Evolutionary conservation across 2,329 filamentous ascomycete species (phyloP).

Genomic region (Pseudocercospora crystallina): DNA sequence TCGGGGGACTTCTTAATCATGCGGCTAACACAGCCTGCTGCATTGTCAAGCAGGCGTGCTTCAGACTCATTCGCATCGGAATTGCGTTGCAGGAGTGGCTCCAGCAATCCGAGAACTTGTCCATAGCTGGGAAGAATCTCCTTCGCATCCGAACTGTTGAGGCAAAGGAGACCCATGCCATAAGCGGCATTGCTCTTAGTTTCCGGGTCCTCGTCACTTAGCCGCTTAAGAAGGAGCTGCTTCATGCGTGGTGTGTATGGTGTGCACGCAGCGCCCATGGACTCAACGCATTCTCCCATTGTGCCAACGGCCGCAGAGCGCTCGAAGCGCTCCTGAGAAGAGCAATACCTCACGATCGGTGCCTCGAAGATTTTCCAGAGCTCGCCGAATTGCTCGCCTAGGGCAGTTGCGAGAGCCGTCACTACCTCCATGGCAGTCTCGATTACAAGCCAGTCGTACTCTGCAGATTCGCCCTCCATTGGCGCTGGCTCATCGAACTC

Average conservation of each 20-base stretch:
- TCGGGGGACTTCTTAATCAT: constrained; percentile 92
- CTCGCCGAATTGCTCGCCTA: constrained; percentile 78
- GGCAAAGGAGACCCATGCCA: constrained; percentile 79
- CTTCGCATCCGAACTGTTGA: constrained; percentile 72
- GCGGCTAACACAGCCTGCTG: constrained; percentile 83
- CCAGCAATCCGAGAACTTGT: constrained; percentile 78
- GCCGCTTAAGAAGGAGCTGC: constrained; percentile 78
- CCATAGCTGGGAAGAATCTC: constrained; percentile 74
- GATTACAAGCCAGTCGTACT: constrained; percentile 96
- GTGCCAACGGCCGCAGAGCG: constrained; percentile 87
- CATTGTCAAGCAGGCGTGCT: constrained; percentile 86
- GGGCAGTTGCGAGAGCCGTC: constrained; percentile 76
- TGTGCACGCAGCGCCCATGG: constrained; percentile 79
- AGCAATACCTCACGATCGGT: constrained; percentile 82
- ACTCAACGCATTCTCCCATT: constrained; percentile 84
- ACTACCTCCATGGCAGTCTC: constrained; percentile 92
- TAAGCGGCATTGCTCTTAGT: constrained; percentile 96
- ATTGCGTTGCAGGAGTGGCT: constrained; percentile 67
- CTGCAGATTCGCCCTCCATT: constrained; percentile 70
- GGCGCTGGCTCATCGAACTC: constrained; percentile 76
- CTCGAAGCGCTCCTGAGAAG: constrained; percentile 81
- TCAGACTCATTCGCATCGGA: constrained; percentile 56
- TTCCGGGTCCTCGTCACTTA: constrained; percentile 85
- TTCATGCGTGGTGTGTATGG: constrained; percentile 76
- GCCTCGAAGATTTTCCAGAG: constrained; percentile 97